Base-by-base conservation (phyloP, 768 basidiomycete species). In the Suillus ampliporus region DNA sequence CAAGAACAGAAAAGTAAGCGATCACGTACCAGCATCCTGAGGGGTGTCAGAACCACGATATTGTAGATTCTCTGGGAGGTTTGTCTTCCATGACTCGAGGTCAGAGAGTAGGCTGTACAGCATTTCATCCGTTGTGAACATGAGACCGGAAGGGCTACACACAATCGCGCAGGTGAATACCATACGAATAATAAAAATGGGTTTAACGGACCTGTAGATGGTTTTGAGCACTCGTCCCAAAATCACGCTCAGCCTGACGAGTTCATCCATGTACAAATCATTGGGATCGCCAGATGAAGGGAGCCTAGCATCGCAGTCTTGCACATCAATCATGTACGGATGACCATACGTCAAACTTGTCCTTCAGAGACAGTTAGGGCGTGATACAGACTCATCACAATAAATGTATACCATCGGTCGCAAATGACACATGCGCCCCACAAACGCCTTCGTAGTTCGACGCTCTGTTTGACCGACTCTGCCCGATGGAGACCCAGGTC, bases 351-450 rank as follows among this genome's bases (percentile, higher is more conserved):
- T 89, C 41, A 95, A 80, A 71, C 92, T 93, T 60, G 89, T 85
- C 93, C 92, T 94, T 70, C 19, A 57, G 61, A 52, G 37, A 50
- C 59, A 54, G 71, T 23, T 62, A 59, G 48, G 40, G 4, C 63
- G 41, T 11, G 51, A 37, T 38, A 46, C 37, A 41, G 5, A 23
- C 28, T 34, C 57, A 64, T 67, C 60, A 35, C 13, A 48, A 7
- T 19, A 60, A 56, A 47, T 61, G 23, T 83, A 67, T 78, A 94
- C 92, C 95, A 97, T 78, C 97, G 83, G 76, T 99, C 97, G 68
- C 90, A 89, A 68, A 99, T 94, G 60, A 99, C 88, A 78, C 97
- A 99, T 43, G 89, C 89, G 26, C 89, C 94, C 97, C 97, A 99
- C 41, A 99, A 80, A 58, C 97, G 84, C 63, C 97, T 84, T 58